Evolutionary conservation across 352 stramenopile genomes (phyloP), one percentile per base, ranked within the genome.

Genomic region (Aphanomyces stellatus): DNA sequence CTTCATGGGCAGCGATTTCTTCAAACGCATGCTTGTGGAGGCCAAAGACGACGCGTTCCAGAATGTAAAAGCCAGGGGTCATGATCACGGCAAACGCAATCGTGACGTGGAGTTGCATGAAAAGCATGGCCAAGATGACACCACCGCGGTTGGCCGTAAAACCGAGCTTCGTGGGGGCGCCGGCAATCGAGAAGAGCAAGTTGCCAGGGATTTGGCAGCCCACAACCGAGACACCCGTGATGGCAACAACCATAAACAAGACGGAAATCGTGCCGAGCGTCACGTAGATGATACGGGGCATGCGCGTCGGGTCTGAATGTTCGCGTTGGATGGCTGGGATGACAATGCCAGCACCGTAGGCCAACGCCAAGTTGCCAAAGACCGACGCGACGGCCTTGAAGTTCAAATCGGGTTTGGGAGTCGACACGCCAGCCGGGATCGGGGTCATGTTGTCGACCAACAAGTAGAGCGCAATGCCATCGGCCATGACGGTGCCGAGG

Each of bases 391-490:
- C 37, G 13, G 13, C 11, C 37, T 46, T 46, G 37, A 46, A 46
- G 2, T 19, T 19, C 1, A 46, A 11, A 2, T 46, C 37, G n/a
- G 37, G 37, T 19, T 46, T 46, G 0, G 37, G 37, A 46, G 37
- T 46, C 11, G 37, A n/a, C 0, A 46, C 13, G n/a, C 37, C 37
- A 11, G 13, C n/a, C 37, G 37, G n/a, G 11, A 2, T 19, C 13
- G 37, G 37, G 13, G 77, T 78, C 53, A 46, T 46, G 37, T 46
- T 46, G 37, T 46, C 37, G 11, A 46, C 37, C 37, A 46, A 46
- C 37, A 46, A 46, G 37, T 46, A 46, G 1, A 46, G 37, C 13
- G 37, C 37, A 46, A 46, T 46, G 2, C 0, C 37, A 46, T 46
- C 37, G 2, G 37, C 37, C 13, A 46, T 11, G 11, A 46, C 37